phyloP scores from a whole-genome alignment of 2,329 filamentous ascomycete genomes.

The Aspergillus sp. region DNA sequence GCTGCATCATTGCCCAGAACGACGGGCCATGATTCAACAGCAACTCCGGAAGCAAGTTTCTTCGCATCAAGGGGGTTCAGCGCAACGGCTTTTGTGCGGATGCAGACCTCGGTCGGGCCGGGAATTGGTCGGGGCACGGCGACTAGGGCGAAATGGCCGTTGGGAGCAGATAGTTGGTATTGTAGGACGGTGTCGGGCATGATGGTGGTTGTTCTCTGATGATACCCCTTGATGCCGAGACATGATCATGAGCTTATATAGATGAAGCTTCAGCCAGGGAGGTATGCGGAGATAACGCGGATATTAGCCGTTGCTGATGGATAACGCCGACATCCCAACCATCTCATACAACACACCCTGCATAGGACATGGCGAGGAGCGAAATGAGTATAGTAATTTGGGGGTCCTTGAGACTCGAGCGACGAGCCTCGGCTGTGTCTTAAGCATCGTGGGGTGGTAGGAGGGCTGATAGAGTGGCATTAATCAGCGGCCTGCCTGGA shows the following conservation, averaged over 20 bases:
- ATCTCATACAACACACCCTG: no score
- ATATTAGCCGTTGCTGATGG: neutral
- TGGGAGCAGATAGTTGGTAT: neutral
- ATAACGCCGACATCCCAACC: neutral
- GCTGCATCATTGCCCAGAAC: neutral
- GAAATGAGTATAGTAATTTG: neutral
- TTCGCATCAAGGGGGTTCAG: neutral
- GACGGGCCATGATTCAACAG: neutral
- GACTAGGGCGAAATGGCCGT: neutral
- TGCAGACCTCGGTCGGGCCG: neutral
- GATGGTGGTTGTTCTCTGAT: neutral
- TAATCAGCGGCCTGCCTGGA: neutral
- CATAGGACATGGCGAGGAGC: neutral
- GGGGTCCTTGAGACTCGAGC: neutral
- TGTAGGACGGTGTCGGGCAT: neutral
- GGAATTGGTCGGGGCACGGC: neutral
- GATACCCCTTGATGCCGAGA: neutral
- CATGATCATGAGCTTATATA: neutral
- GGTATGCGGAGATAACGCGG: neutral
- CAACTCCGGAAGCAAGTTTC: neutral
- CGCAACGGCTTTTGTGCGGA: neutral
- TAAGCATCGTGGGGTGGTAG: neutral
- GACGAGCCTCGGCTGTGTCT: neutral
- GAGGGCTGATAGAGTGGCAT: neutral
- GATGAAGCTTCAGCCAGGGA: neutral